Conservation (phyloP, 2,329 filamentous ascomycete species). For the Ascocoryne sarcoides region DNA sequence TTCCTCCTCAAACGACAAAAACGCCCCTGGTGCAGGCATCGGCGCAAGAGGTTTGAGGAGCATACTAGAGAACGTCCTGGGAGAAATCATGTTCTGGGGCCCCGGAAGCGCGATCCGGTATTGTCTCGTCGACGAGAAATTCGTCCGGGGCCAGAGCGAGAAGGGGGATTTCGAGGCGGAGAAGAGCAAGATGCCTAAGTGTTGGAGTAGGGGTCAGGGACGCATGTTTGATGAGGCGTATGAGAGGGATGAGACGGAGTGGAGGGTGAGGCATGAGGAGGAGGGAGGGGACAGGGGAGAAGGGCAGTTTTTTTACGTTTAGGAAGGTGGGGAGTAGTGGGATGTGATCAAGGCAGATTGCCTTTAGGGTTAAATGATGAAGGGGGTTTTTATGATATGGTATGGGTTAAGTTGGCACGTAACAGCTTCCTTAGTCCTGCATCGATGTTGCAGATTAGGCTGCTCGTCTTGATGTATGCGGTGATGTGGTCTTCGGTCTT, state of each 20-base stretch:
- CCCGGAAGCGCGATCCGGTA: constrained; percentile 55
- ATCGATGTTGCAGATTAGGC: too few species aligned
- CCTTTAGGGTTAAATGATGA: not conserved
- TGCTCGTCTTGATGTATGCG: too few species aligned
- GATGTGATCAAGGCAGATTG: constrained; percentile 18
- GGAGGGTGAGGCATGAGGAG: constrained; percentile 11
- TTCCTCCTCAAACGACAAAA: constrained; percentile 32
- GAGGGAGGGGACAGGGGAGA: constrained; percentile 1
- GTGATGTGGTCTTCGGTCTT: too few species aligned
- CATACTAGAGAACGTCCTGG: constrained; percentile 70
- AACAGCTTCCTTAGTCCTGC: too few species aligned
- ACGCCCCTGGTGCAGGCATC: constrained; percentile 56
- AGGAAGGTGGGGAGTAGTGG: constrained; percentile 22
- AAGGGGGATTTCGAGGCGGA: constrained; percentile 39
- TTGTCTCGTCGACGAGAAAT: constrained; percentile 60
- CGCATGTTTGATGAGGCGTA: constrained; percentile 61
- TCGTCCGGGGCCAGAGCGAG: constrained; percentile 30
- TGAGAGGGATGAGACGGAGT: constrained; percentile 48
- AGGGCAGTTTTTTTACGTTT: constrained; percentile 20
- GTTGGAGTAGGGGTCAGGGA: constrained; percentile 62
- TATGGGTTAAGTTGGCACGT: too few species aligned
- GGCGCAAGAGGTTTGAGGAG: constrained; percentile 73
- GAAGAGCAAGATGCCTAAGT: constrained; percentile 31
- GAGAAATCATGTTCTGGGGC: constrained; percentile 74
- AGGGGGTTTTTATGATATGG: not conserved